Evolutionary conservation across 768 basidiomycete species (phyloP), one percentile per base, ranked within the genome.

Genomic region (Chlorophyllum brunneum): DNA sequence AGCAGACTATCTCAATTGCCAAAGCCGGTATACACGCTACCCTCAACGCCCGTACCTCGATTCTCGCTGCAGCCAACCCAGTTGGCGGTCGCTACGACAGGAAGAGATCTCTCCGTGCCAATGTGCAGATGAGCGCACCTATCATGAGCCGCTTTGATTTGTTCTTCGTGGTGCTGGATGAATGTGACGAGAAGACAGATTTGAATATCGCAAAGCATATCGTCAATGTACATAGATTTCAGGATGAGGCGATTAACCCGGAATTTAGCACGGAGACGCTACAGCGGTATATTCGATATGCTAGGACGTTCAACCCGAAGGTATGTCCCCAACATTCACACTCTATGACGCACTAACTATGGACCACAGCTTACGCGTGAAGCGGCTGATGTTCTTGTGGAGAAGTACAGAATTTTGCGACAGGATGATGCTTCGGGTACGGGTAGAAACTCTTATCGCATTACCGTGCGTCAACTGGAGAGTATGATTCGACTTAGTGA

Each of bases 11-110:
- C 61, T 97, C 94, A 24, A 98, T 98, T 57, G 97, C 97, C 36
- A 99, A 99, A 67, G 97, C 97, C 2, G 97, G 97, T 51, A 99
- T 99, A 59, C 95, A 98, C 61, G 95, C 97, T 0, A 99, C 97
- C 0, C 79, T 99, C 49, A 99, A 99, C 61, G 97, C 97, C 1
- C 85, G 97, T 9, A 98, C 97, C 0, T 95, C 92, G 3, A 98
- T 99, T 57, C 82, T 99, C 22, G 97, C 97, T 1, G 97, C 97
- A 23, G 95, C 97, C 4, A 99, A 99, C 70, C 97, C 97, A 5
- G 77, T 98, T n/a, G 90, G 94, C 3, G 97, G 97, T 10, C 77
- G 97, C 54, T 99, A 99, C 61, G 95, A 99, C 67, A 80, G 93
- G 56, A 98, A 95, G 74, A 92, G 88, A 70, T 84, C 85, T 3